Percentiles rank a stretch among this genome's conserved stretches.
Evolutionary conservation across 257 asterid species (phyloP).

Genomic region (Thymus mandschuricus): DNA sequence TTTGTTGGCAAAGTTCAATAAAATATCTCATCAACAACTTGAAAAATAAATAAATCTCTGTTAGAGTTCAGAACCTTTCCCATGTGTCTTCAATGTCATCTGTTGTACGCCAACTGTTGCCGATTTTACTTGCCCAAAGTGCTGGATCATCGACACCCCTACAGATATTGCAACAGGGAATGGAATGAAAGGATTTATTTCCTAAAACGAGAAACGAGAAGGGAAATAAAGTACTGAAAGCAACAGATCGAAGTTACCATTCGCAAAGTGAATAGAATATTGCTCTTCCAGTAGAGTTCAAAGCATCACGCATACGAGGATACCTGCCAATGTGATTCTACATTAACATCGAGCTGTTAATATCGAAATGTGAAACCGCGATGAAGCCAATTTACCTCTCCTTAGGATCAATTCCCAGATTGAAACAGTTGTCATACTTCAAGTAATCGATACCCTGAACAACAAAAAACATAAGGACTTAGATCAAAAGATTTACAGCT

Average conservation of each 20-base stretch:
- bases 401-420: constrained; percentile 80
- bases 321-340: constrained; percentile 51
- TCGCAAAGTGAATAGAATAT: constrained; percentile 93
- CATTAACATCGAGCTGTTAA: constrained; percentile 16
- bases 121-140: constrained; percentile 82
- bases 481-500: neutral
- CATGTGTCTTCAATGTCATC: constrained; percentile 87
- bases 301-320: constrained; percentile 97
- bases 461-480: constrained; percentile 1
- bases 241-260: constrained; percentile 54
- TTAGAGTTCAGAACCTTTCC: constrained; percentile 68
- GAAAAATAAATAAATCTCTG: neutral
- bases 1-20: neutral
- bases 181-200: neutral
- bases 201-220: neutral
- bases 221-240: neutral
- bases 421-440: constrained; percentile 96
- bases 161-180: constrained; percentile 29
- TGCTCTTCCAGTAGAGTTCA: constrained; percentile 76
- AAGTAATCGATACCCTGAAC: constrained; percentile 50
- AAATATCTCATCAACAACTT: neutral
- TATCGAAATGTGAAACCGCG: constrained; percentile 4
- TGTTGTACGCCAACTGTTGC: constrained; percentile 98
- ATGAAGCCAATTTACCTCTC: constrained; percentile 52
- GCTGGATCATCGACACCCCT: constrained; percentile 97